phyloP scores from a whole-genome alignment of 257 asterid genomes.

The Solanum paucissectum region DNA sequence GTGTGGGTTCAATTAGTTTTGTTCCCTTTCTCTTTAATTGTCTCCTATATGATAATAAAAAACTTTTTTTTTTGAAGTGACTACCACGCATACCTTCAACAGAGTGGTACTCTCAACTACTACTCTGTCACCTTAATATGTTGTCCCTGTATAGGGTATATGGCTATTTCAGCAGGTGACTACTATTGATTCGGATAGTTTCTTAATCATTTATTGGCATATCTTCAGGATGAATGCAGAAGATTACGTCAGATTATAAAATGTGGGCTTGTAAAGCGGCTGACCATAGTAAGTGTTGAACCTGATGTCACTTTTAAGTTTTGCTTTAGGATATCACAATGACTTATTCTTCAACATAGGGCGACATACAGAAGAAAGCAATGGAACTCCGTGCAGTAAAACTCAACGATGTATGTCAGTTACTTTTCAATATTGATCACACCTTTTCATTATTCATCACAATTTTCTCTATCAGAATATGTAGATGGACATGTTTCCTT shows the following conservation, averaged over 20 bases:
- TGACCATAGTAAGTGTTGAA: conserved; percentile 58
- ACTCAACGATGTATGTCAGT: conserved; percentile 43
- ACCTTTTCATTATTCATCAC: neutral
- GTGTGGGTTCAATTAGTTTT: neutral
- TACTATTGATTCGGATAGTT: neutral
- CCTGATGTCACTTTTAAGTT: neutral
- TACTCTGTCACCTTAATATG: neutral
- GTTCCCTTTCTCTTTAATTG: neutral
- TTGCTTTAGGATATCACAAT: neutral
- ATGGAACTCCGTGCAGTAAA: conserved; percentile 50
- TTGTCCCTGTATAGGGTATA: neutral
- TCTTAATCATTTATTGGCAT: neutral
- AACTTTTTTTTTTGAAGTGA: neutral
- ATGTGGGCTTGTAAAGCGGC: conserved; percentile 64
- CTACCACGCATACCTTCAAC: neutral
- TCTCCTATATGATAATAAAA: neutral
- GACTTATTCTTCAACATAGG: conserved; percentile 33
- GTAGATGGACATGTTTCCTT: neutral
- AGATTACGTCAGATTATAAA: conserved; percentile 74
- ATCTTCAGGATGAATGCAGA: conserved; percentile 74
- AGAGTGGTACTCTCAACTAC: neutral
- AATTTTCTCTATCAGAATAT: neutral
- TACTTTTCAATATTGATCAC: neutral
- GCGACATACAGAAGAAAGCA: conserved; percentile 66
- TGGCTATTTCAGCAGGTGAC: neutral